Evolutionary conservation across 768 basidiomycete species (phyloP).

Genomic region (Amanita muscaria): DNA sequence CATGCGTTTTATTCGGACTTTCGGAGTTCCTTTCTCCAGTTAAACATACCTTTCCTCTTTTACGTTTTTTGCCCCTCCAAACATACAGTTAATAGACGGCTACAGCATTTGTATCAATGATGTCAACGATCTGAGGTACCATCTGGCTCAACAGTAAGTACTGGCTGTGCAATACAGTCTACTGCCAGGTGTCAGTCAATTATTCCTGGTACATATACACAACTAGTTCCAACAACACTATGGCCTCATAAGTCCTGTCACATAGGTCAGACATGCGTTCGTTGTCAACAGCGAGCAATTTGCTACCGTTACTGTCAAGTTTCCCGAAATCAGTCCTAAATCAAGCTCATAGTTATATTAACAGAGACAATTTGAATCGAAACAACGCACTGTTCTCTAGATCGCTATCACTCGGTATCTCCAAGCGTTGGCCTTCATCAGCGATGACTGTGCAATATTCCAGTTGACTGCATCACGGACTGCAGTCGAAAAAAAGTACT

Average conservation of each 20-base stretch:
- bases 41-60: too few species aligned
- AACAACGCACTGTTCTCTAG: conserved; percentile 43
- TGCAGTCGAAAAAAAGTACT: conserved; percentile 21
- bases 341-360: conserved; percentile 17
- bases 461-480: neutral
- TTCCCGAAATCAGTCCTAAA: conserved; percentile 62
- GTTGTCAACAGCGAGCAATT: neutral
- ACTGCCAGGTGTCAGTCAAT: too few species aligned
- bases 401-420: conserved; percentile 58
- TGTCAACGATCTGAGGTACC: too few species aligned
- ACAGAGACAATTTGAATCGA: neutral
- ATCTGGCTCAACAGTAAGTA: too few species aligned
- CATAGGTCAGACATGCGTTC: neutral
- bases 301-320: conserved; percentile 62
- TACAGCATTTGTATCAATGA: too few species aligned
- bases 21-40: too few species aligned
- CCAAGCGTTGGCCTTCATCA: conserved; percentile 55
- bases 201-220: too few species aligned
- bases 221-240: too few species aligned
- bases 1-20: too few species aligned
- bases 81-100: too few species aligned
- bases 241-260: neutral
- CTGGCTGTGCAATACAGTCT: too few species aligned
- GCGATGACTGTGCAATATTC: conserved; percentile 33
- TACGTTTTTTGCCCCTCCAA: too few species aligned